A percentile compares a stretch with the other conserved stretches of the same genome.
phyloP scores from a whole-genome alignment of 768 basidiomycete genomes.

The Psilocybe cyanescens region DNA sequence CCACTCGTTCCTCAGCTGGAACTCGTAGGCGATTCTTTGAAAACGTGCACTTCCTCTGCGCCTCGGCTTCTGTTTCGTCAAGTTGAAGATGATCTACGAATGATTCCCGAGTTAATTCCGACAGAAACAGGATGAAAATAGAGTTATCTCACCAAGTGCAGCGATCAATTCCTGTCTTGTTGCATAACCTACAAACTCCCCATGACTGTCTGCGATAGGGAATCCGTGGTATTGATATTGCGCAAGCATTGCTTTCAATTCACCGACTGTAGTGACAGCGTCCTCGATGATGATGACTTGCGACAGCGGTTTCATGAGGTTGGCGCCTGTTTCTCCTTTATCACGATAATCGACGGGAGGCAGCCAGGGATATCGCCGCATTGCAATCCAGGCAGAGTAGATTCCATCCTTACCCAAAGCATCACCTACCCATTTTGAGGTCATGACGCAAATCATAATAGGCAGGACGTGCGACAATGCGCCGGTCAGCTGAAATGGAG shows the following conservation, averaged over 20 bases:
- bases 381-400: conserved; percentile 73
- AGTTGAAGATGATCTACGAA: conserved; percentile 31
- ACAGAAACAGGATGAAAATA: neutral
- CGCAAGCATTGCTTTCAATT: conserved; percentile 54
- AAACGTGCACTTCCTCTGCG: conserved; percentile 45
- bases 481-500: conserved; percentile 62
- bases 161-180: conserved; percentile 55
- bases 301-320: conserved; percentile 58
- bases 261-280: conserved; percentile 46
- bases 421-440: conserved; percentile 78
- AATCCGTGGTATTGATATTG: conserved; percentile 61
- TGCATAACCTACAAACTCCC: conserved; percentile 61
- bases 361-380: conserved; percentile 74
- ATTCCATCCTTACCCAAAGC: conserved; percentile 72
- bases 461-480: conserved; percentile 82
- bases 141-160: conserved; percentile 34
- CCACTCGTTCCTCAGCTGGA: conserved; percentile 32
- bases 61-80: conserved; percentile 30
- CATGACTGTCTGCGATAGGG: conserved; percentile 56
- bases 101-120: neutral
- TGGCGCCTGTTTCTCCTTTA: conserved; percentile 61
- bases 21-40: conserved; percentile 32
- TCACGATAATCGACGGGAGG: conserved; percentile 69
- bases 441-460: conserved; percentile 82
- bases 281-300: conserved; percentile 58